phyloP scores from a whole-genome alignment of 306 rosid species.

The Medicago truncatula region DNA sequence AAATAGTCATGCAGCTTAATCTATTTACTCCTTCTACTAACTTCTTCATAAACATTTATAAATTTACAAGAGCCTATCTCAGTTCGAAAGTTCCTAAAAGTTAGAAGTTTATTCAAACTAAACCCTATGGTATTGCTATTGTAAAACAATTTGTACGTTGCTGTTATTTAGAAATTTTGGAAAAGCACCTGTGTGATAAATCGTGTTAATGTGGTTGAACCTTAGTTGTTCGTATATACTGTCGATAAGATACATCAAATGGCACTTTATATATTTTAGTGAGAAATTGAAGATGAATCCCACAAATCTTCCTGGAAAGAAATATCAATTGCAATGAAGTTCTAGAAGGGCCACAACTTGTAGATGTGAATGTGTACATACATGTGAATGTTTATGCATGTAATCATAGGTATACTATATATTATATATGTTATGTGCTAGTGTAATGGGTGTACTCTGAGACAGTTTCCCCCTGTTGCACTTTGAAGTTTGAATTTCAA shows the following conservation, averaged over 20 bases:
- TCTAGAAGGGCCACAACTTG: neutral
- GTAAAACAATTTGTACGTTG: neutral
- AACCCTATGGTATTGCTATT: neutral
- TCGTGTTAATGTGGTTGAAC: neutral
- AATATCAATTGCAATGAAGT: neutral
- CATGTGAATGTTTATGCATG: too few species aligned
- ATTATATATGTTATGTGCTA: too few species aligned
- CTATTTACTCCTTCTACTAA: neutral
- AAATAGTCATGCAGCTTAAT: neutral
- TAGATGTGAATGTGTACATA: too few species aligned
- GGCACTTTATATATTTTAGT: neutral
- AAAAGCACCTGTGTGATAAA: neutral
- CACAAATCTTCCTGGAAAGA: neutral
- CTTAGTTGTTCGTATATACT: neutral
- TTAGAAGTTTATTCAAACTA: neutral
- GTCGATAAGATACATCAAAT: neutral
- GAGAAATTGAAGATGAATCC: neutral
- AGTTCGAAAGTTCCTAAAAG: neutral
- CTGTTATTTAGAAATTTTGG: neutral
- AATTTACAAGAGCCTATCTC: neutral
- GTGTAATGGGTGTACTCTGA: neutral
- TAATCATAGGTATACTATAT: neutral
- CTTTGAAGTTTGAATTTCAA: neutral
- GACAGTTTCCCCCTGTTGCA: neutral
- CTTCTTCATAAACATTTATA: neutral